phyloP scores from a whole-genome alignment of 257 asterid genomes.

The Fraxinus cuspidata region DNA sequence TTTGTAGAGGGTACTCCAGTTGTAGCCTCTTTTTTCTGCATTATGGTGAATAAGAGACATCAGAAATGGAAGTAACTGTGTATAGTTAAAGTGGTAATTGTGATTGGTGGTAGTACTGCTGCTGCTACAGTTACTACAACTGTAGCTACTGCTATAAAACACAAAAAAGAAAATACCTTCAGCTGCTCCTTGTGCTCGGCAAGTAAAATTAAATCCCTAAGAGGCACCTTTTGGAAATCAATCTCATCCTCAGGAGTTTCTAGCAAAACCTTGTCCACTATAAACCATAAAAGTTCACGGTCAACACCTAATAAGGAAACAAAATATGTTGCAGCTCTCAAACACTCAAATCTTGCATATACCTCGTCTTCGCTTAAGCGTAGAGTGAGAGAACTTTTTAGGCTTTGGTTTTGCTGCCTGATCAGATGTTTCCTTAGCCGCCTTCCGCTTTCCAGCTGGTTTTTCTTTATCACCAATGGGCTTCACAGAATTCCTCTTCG shows the following conservation, averaged over 20 bases:
- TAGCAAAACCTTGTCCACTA: slow-evolving; percentile 74
- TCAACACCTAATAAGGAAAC: slow-evolving; percentile 21
- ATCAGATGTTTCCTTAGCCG: slow-evolving; percentile 48
- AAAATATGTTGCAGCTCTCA: slow-evolving; percentile 16
- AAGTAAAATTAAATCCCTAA: slow-evolving; percentile 75
- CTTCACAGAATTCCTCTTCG: slow-evolving; percentile 46
- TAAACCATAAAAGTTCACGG: slow-evolving; percentile 21
- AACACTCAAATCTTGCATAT: slow-evolving; percentile 26
- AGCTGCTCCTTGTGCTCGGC: slow-evolving; percentile 77
- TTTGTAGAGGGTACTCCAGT: slow-evolving; percentile 40
- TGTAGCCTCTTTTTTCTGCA: slow-evolving; percentile 63
- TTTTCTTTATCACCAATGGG: slow-evolving; percentile 48
- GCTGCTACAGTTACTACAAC: neutral
- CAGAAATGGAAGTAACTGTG: slow-evolving; percentile 1
- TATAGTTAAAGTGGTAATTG: neutral
- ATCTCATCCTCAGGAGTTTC: slow-evolving; percentile 78
- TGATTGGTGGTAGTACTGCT: neutral
- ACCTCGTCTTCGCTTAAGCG: slow-evolving; percentile 68
- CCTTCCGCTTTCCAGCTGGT: slow-evolving; percentile 57
- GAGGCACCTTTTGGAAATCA: slow-evolving; percentile 57
- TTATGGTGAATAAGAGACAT: slow-evolving; percentile 22
- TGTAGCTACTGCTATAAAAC: neutral
- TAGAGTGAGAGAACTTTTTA: slow-evolving; percentile 78
- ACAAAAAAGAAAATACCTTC: slow-evolving; percentile 34
- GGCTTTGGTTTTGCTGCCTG: slow-evolving; percentile 43